phyloP scores from a whole-genome alignment of 148 eudicot genomes.

The Chenopodium quinoa region DNA sequence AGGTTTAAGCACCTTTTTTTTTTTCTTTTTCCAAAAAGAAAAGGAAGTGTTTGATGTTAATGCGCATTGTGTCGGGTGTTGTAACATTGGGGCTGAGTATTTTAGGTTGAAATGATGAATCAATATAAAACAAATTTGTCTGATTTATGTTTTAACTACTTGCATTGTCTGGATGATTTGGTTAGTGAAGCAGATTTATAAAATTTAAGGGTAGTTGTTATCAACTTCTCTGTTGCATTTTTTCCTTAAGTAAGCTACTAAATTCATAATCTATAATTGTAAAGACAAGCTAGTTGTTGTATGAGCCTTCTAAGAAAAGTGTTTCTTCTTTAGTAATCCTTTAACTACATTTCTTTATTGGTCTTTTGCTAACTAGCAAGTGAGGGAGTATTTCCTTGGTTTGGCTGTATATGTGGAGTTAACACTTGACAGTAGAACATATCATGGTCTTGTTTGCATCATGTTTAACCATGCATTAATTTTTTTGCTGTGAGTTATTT shows the following conservation, averaged over 20 bases:
- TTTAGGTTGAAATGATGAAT: neutral
- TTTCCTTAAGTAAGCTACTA: neutral
- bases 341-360: neutral
- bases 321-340: neutral
- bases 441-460: neutral
- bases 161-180: neutral
- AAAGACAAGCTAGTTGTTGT: neutral
- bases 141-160: neutral
- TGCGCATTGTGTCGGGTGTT: neutral
- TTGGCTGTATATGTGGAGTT: neutral
- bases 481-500: neutral
- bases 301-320: neutral
- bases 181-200: neutral
- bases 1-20: too few relatives aligned
- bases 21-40: too few relatives aligned
- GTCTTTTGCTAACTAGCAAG: neutral
- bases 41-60: neutral
- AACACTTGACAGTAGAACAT: neutral
- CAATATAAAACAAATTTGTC: neutral
- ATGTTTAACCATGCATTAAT: neutral
- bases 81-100: neutral
- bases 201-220: constrained; percentile 3
- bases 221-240: neutral
- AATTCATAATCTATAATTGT: neutral
- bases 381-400: neutral